Percentiles rank a stretch among this genome's conserved stretches.
Evolutionary conservation across 2,329 filamentous ascomycete species (phyloP).

Genomic region (Paecilomyces sp.): DNA sequence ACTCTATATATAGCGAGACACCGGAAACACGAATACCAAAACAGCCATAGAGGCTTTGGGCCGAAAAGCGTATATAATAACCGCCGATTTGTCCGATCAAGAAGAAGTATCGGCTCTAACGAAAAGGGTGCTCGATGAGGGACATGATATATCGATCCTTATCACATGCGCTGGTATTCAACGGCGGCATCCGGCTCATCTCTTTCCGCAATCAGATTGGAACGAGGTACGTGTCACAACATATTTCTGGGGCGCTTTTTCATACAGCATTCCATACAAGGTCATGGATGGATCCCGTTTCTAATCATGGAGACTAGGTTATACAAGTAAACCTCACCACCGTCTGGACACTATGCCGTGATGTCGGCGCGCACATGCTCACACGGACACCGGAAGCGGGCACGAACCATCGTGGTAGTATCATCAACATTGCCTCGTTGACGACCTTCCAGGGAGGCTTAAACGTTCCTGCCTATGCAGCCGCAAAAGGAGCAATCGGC

Average conservation of each 20-base stretch:
- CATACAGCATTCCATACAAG: neutral
- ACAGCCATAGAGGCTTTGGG: conserved; percentile 34
- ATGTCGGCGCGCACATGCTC: conserved; percentile 29
- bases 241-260: too few species aligned
- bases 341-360: conserved; percentile 56
- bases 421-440: conserved; percentile 80
- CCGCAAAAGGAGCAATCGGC: conserved; percentile 75
- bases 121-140: conserved; percentile 30
- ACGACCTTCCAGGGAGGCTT: conserved; percentile 81
- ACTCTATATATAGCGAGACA: conserved; percentile 41
- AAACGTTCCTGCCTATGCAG: conserved; percentile 81
- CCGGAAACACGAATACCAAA: conserved; percentile 37
- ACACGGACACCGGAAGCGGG: conserved; percentile 20
- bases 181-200: conserved; percentile 64
- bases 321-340: conserved; percentile 80
- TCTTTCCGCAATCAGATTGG: conserved; percentile 73
- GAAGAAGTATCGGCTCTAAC: conserved; percentile 34
- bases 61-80: conserved; percentile 35
- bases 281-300: neutral
- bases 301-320: conserved; percentile 41
- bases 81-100: conserved; percentile 37
- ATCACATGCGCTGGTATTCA: conserved; percentile 87
- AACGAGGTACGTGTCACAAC: conserved; percentile 46
- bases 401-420: conserved; percentile 29
- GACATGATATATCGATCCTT: conserved; percentile 64